phyloP scores from a whole-genome alignment of 768 basidiomycete species.

The Crepidotus variabilis region DNA sequence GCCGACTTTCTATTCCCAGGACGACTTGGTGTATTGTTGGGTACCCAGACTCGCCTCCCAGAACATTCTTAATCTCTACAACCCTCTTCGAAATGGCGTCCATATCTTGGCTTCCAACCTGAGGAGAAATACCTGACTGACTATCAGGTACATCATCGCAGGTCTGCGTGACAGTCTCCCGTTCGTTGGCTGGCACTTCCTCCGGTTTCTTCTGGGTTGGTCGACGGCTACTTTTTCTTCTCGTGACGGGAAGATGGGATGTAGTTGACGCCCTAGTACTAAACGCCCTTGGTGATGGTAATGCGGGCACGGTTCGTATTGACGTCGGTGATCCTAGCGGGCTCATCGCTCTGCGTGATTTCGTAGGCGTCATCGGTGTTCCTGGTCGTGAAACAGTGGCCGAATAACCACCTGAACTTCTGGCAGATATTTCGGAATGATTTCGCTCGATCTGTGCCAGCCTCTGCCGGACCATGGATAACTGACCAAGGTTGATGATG shows the following conservation, averaged over 20 bases:
- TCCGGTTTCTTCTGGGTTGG: background rate
- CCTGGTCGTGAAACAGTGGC: conserved; percentile 1
- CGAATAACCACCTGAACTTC: conserved; percentile 10
- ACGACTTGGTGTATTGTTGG: conserved; percentile 30
- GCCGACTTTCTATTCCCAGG: conserved; percentile 24
- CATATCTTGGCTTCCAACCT: conserved; percentile 15
- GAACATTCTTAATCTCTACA: conserved; percentile 16
- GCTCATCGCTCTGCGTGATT: background rate
- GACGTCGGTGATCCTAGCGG: background rate
- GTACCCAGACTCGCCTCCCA: conserved; percentile 21
- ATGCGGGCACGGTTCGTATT: background rate
- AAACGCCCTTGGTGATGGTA: conserved; percentile 3
- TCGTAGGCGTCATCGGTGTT: conserved; percentile 6
- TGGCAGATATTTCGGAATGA: conserved; percentile 20
- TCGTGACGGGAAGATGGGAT: background rate
- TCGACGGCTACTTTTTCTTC: background rate
- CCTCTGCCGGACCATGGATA: conserved; percentile 65
- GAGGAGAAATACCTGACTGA: background rate
- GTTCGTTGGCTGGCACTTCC: background rate
- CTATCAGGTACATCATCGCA: background rate
- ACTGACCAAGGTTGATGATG: conserved; percentile 53
- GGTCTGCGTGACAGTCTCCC: background rate
- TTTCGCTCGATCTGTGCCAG: conserved; percentile 54
- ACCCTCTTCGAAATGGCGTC: conserved; percentile 14
- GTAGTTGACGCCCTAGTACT: background rate